Percentiles rank a stretch among this genome's conserved stretches.
Evolutionary conservation across 2,329 filamentous ascomycete species (phyloP).

Genomic region (Xylaria sp.): DNA sequence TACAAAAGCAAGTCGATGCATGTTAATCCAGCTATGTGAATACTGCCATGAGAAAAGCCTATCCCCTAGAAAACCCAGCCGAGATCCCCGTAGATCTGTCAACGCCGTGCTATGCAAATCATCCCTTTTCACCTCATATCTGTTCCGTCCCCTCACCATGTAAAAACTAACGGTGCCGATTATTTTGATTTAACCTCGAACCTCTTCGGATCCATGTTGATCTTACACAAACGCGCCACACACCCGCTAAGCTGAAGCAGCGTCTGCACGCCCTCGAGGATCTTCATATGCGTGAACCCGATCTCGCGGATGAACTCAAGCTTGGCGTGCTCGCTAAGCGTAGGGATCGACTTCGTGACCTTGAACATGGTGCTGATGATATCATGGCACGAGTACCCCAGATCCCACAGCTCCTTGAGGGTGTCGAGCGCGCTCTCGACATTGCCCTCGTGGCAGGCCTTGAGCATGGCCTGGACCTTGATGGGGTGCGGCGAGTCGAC

Average conservation of each 20-base stretch:
- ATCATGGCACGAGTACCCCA: slow-evolving; percentile 98
- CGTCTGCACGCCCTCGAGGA: slow-evolving; percentile 96
- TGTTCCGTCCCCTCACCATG: neutral
- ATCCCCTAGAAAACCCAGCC: slow-evolving; percentile 1
- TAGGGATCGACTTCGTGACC: slow-evolving; percentile 94
- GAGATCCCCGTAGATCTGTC: slow-evolving; percentile 19
- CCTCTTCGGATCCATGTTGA: slow-evolving; percentile 92
- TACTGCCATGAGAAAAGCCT: slow-evolving; percentile 18
- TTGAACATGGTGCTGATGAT: slow-evolving; percentile 99
- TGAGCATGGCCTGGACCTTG: slow-evolving; percentile 98
- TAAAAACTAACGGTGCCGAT: neutral
- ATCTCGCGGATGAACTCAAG: slow-evolving; percentile 98
- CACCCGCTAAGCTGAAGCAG: slow-evolving; percentile 93
- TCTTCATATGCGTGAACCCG: slow-evolving; percentile 98
- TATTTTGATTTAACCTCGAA: slow-evolving; percentile 58
- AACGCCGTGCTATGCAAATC: slow-evolving; percentile 41
- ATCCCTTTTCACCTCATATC: slow-evolving; percentile 20
- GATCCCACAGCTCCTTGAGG: slow-evolving; percentile 87
- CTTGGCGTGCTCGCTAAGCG: slow-evolving; percentile 91
- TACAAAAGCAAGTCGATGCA: slow-evolving; percentile 24
- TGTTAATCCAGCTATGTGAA: slow-evolving; percentile 31
- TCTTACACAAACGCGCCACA: slow-evolving; percentile 85
- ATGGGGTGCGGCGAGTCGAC: slow-evolving; percentile 97
- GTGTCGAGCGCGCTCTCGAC: slow-evolving; percentile 86
- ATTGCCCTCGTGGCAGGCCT: slow-evolving; percentile 91